phyloP scores from a whole-genome alignment of 1,139 yeast species.

The Blastobotrys buckinghamii region DNA sequence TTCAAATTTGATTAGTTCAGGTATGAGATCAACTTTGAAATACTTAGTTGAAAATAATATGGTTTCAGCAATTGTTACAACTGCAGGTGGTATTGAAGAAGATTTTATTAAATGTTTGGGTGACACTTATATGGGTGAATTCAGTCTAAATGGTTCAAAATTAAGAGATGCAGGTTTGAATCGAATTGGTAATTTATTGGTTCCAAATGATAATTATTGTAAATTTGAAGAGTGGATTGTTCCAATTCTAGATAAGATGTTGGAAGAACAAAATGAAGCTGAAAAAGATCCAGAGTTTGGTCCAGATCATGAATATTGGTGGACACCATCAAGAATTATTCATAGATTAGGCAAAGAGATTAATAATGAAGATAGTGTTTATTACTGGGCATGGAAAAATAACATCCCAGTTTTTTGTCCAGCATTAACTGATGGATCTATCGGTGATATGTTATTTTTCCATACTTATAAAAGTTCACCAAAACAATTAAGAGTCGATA shows the following conservation, averaged over 20 bases:
- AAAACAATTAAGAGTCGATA: constrained; percentile 78
- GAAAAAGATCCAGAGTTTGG: constrained; percentile 48
- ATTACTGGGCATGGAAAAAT: constrained; percentile 97
- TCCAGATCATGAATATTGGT: constrained; percentile 50
- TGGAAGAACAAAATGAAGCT: constrained; percentile 81
- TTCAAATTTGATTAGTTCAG: constrained; percentile 92
- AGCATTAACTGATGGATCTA: constrained; percentile 94
- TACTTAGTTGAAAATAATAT: constrained; percentile 87
- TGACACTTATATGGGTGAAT: constrained; percentile 92
- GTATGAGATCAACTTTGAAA: constrained; percentile 84
- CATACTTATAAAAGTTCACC: constrained; percentile 95
- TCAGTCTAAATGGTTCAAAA: constrained; percentile 68
- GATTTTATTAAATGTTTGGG: constrained; percentile 94
- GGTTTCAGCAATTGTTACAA: constrained; percentile 90
- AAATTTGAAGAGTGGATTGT: constrained; percentile 98
- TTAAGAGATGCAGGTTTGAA: constrained; percentile 94
- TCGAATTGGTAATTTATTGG: constrained; percentile 92
- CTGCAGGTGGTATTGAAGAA: constrained; percentile 98
- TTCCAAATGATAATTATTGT: constrained; percentile 97
- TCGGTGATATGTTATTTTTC: constrained; percentile 98
- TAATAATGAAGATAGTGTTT: constrained; percentile 86
- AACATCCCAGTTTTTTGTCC: constrained; percentile 96
- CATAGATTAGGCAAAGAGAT: constrained; percentile 94
- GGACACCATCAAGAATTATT: constrained; percentile 93
- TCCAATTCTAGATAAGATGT: constrained; percentile 79